These are phyloP conservation scores for Carpinus viminea DNA, from an alignment of 306 rosid species.

Conservation along the genomic window DNA sequence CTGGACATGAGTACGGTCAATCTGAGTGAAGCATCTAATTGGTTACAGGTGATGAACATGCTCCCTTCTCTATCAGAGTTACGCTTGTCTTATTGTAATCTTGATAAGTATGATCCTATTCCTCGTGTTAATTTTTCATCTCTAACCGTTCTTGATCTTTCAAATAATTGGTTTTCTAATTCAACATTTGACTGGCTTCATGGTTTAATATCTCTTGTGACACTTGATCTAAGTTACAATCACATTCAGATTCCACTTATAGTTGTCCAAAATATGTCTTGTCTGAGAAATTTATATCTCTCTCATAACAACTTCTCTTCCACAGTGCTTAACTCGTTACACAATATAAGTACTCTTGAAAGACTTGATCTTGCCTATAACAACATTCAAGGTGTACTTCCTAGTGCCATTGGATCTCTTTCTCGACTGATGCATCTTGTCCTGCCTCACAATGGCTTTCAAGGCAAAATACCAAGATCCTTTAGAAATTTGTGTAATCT, in stretches of 20 bases:
- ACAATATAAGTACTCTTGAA: too few relatives aligned
- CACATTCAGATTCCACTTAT: not conserved
- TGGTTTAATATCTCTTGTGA: too few relatives aligned
- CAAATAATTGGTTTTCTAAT: not conserved
- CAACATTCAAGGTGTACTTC: not conserved
- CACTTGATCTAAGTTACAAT: not conserved
- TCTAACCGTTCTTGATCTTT: not conserved
- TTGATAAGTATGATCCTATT: not conserved
- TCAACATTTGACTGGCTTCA: too few relatives aligned
- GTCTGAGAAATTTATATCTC: too few relatives aligned
- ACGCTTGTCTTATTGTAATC: not conserved
- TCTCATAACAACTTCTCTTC: too few relatives aligned
- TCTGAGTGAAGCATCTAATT: conserved; percentile 19
- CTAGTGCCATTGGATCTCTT: too few relatives aligned
- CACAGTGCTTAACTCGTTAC: too few relatives aligned
- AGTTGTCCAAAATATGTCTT: too few relatives aligned
- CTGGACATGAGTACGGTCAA: conserved; percentile 27
- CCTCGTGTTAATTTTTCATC: not conserved
- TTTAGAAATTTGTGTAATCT: not conserved
- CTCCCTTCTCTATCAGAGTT: conserved; percentile 25
- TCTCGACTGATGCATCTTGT: not conserved
- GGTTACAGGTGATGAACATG: conserved; percentile 20
- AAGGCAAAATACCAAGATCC: conserved; percentile 1
- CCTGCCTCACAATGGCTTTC: conserved; percentile 14
- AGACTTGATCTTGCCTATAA: too few relatives aligned